A percentile compares a stretch with the other conserved stretches of the same genome.
Conservation (phyloP, 495 filamentous ascomycete species). For the Neurospora tetraspora region DNA sequence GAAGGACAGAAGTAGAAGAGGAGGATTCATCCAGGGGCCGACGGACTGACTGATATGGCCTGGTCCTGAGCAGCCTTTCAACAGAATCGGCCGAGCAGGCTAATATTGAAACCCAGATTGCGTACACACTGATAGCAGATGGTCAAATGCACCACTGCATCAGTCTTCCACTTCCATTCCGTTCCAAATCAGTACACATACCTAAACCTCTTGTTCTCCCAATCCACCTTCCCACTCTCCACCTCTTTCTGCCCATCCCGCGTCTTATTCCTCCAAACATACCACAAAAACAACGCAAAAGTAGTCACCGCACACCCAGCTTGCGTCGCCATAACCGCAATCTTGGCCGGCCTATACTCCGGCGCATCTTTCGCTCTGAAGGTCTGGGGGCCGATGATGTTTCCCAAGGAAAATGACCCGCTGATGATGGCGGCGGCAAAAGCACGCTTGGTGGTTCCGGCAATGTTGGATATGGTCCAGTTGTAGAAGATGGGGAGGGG, state of each 20-base stretch:
- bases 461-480: slow-evolving; percentile 29
- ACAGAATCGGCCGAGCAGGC: background rate
- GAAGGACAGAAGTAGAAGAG: slow-evolving; percentile 2
- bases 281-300: slow-evolving; percentile 23
- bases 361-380: slow-evolving; percentile 52
- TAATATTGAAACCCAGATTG: background rate
- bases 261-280: slow-evolving; percentile 28
- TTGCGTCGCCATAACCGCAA: slow-evolving; percentile 39
- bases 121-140: background rate
- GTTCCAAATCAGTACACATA: slow-evolving; percentile 20
- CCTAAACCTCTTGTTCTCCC: slow-evolving; percentile 29
- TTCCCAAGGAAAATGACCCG: slow-evolving; percentile 52
- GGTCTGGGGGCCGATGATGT: slow-evolving; percentile 60
- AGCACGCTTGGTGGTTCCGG: slow-evolving; percentile 28
- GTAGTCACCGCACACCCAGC: slow-evolving; percentile 25
- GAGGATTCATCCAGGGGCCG: background rate
- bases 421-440: slow-evolving; percentile 42
- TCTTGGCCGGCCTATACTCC: slow-evolving; percentile 52
- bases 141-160: background rate
- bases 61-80: background rate
- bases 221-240: slow-evolving; percentile 26
- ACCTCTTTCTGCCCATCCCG: slow-evolving; percentile 20
- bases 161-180: background rate
- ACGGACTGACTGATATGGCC: background rate
- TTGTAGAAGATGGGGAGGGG: slow-evolving; percentile 36